These are phyloP conservation scores for Leishmania arabica DNA, from an alignment of 208 protist genomes.

Conservation along the genomic window DNA sequence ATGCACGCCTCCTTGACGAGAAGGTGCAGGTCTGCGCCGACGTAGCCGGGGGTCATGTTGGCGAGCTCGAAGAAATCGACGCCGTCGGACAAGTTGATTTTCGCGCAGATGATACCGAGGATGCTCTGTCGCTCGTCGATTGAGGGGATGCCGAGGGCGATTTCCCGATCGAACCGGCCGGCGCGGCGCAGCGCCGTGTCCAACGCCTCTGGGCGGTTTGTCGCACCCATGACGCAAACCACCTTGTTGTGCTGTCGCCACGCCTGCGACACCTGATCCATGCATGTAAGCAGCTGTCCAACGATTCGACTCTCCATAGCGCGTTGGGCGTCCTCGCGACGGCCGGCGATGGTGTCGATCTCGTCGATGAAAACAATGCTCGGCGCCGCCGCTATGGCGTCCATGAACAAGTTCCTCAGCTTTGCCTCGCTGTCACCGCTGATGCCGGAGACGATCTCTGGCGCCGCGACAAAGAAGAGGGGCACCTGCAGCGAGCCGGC, in stretches of 20 bases:
- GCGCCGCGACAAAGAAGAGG: constrained; percentile 95
- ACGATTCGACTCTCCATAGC: constrained; percentile 99
- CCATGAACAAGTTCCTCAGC: constrained; percentile 96
- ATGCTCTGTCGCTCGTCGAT: constrained; percentile 91
- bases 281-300: constrained; percentile 98
- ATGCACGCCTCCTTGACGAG: constrained; percentile 95
- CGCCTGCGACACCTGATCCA: constrained; percentile 95
- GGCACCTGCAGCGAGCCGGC: constrained; percentile 93
- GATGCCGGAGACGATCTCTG: constrained; percentile 98
- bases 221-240: constrained; percentile 96
- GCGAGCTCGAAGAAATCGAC: constrained; percentile 96
- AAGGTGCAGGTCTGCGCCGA: constrained; percentile 97
- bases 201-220: constrained; percentile 96
- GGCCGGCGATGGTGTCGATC: constrained; percentile 96
- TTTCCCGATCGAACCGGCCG: constrained; percentile 98
- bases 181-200: constrained; percentile 96
- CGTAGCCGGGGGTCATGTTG: constrained; percentile 96
- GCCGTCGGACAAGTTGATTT: constrained; percentile 80
- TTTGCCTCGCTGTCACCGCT: constrained; percentile 99
- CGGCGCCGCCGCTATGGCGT: constrained; percentile 93
- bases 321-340: constrained; percentile 94
- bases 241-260: constrained; percentile 89
- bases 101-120: constrained; percentile 81
- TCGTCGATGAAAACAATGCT: constrained; percentile 99
- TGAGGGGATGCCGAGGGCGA: constrained; percentile 96